Percentiles rank a stretch among this genome's conserved stretches.
Conservation (phyloP, 2,329 filamentous ascomycete genomes). For the Falciphora oryzae region DNA sequence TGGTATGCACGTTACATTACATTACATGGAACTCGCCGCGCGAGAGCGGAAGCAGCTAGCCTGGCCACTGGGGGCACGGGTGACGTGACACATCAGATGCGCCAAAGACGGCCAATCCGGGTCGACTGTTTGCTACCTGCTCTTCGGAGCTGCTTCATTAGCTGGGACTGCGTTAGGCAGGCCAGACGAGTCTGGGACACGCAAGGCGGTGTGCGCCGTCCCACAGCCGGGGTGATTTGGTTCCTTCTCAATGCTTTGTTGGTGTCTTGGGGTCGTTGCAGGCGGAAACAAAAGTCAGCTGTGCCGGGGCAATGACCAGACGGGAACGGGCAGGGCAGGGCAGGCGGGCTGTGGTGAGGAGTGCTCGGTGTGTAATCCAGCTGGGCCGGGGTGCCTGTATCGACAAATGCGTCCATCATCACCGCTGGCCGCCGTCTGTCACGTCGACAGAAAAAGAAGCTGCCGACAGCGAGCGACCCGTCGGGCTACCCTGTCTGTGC, state of each 20-base stretch:
- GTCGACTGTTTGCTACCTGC: neutral
- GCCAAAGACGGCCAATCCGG: neutral
- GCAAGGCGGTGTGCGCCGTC: neutral
- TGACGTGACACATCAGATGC: slow-evolving; percentile 1
- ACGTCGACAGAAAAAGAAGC: neutral
- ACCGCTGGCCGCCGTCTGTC: neutral
- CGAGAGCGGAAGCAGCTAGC: neutral
- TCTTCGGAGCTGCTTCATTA: neutral
- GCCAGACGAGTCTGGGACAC: slow-evolving; percentile 1
- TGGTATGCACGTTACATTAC: no score
- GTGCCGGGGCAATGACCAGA: no score
- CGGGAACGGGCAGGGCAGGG: no score
- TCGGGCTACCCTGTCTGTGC: neutral
- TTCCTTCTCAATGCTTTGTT: neutral
- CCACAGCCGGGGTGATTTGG: neutral
- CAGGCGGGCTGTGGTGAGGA: no score
- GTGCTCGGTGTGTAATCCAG: neutral
- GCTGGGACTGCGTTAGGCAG: neutral
- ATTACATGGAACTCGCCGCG: neutral
- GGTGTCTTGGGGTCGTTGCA: no score
- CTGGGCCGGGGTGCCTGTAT: neutral
- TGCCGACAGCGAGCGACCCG: no score
- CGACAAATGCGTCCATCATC: neutral
- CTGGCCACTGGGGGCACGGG: neutral
- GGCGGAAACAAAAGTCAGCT: neutral